A percentile compares a stretch with the other conserved stretches of the same genome.
phyloP scores from a whole-genome alignment of 73 alveolate species.

The Uronychia setigera region DNA sequence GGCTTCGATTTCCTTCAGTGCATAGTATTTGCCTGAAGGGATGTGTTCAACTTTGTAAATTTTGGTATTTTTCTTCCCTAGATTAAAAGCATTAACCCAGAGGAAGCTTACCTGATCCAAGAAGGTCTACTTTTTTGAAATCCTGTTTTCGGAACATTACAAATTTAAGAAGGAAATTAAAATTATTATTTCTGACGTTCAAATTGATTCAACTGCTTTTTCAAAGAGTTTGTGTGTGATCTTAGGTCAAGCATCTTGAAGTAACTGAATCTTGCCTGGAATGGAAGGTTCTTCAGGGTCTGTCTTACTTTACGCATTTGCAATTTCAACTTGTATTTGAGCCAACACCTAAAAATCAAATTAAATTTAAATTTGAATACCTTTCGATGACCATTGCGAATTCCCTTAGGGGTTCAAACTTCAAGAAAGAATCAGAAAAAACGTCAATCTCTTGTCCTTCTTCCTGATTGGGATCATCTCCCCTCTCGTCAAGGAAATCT shows the following conservation, averaged over 20 bases:
- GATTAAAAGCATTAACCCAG: too few relatives aligned
- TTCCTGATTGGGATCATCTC: background rate
- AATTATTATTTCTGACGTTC: background rate
- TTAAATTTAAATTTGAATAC: background rate
- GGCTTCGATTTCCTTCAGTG: conserved; percentile 97
- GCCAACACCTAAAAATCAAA: background rate
- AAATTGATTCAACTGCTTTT: background rate
- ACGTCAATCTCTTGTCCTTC: background rate
- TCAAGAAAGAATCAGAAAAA: background rate
- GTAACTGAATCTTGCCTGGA: background rate
- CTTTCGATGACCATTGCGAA: background rate
- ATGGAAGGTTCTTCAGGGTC: background rate
- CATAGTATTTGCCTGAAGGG: conserved; percentile 89
- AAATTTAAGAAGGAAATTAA: background rate
- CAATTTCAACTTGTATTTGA: background rate
- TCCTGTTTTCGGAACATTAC: conserved; percentile 89
- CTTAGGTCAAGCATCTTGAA: background rate
- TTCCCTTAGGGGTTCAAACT: background rate
- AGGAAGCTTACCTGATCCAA: conserved; percentile 80
- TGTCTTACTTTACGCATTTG: background rate
- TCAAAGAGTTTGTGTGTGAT: background rate
- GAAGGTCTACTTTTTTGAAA: conserved; percentile 93
- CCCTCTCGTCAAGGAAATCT: background rate
- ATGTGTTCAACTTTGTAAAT: conserved; percentile 92
- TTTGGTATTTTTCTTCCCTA: conserved; percentile 94